Evolutionary conservation across 805 yeast species (phyloP), one percentile per base, ranked within the genome.

Genomic region (Yarrowia porcina): DNA sequence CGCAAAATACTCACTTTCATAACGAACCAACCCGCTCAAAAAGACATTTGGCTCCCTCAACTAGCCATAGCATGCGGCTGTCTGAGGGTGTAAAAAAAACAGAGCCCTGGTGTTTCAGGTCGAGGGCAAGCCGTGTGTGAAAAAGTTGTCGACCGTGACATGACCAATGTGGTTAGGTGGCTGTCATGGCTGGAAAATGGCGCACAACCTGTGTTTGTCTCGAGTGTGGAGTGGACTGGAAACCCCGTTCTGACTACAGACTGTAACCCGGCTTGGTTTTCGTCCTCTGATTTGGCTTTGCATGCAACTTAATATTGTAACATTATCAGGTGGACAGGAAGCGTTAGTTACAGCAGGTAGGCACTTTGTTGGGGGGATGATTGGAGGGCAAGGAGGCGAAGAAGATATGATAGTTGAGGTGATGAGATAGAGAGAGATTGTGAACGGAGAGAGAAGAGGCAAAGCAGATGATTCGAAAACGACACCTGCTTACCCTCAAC

Each of bases 321-420:
- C 56, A 49, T 49, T 32, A 49, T 49, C 56, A 49, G 56, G 56
- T 49, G 56, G 56, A 32, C 56, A 49, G 30, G 39, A 28, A 45
- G 52, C 52, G 52, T 45, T 45, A 45, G 52, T 45, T 45, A 45
- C 36, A 45, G 52, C 33, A 18, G 36, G 36, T 18, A 45, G 18
- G 36, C 52, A 45, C 36, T 45, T 45, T 45, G 52, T 45, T 45
- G 52, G 25, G 50, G n/a, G 28, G 28, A 25, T 25, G 8, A 25
- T 25, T 25, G 28, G 4, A 8, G 28, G 8, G 28, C 28, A 18
- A 6, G 21, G 41, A 36, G 15, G 41, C 12, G 36, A 32, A 13
- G 41, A 9, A 13, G 10, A 9, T 2, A 6, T 17, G 9, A 18
- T 13, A 3, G 13, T 18, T 2, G 13, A 17, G n/a, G 8, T 25